These are phyloP conservation scores for Knoxia roxburghii DNA, from an alignment of 257 asterid genomes.

Conservation along the genomic window DNA sequence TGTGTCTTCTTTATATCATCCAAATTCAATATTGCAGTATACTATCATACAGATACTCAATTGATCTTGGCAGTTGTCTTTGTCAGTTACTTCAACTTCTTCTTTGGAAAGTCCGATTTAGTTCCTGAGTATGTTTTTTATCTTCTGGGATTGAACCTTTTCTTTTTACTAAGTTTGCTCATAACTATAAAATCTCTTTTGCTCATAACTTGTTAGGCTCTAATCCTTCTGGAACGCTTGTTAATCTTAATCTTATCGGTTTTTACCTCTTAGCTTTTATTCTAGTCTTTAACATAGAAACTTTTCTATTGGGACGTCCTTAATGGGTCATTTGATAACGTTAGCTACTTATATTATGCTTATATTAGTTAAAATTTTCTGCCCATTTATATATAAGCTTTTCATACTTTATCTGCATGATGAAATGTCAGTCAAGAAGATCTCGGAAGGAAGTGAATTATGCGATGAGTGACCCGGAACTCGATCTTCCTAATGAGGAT, in stretches of 20 bases:
- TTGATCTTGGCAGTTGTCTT: neutral
- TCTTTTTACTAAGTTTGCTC: neutral
- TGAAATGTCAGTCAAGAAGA: constrained; percentile 59
- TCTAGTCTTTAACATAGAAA: neutral
- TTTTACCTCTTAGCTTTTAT: neutral
- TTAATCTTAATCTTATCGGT: neutral
- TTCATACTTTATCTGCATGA: constrained; percentile 4
- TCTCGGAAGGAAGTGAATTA: constrained; percentile 55
- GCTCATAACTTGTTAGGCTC: too few relatives aligned
- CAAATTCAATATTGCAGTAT: neutral
- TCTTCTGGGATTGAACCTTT: neutral
- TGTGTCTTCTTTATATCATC: neutral
- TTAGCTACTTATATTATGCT: neutral
- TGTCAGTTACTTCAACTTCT: neutral
- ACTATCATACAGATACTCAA: neutral
- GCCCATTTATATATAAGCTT: neutral
- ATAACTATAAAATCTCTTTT: neutral
- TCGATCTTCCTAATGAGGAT: constrained; percentile 28
- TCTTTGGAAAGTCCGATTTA: neutral
- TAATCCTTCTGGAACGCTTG: too few relatives aligned
- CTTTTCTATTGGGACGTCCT: neutral
- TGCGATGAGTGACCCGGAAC: constrained; percentile 25
- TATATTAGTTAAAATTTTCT: neutral
- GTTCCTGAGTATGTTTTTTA: neutral
- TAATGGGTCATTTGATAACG: neutral